phyloP scores from a whole-genome alignment of 768 basidiomycete genomes.

The Mycena chlorophos region DNA sequence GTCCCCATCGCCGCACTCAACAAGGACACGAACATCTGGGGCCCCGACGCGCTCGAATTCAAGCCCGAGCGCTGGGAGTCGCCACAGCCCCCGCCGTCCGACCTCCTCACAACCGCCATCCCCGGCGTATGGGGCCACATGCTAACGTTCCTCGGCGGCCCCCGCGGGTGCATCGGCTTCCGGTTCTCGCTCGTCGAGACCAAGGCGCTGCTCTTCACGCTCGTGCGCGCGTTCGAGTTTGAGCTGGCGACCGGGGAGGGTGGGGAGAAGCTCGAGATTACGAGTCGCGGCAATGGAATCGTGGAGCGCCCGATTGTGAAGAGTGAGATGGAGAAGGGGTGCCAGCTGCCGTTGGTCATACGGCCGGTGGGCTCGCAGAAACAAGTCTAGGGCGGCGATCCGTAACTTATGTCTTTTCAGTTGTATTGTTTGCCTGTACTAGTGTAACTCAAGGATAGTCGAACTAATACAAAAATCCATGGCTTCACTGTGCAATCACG shows the following conservation, averaged over 20 bases:
- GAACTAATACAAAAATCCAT: too few species aligned
- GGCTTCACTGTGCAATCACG: too few species aligned
- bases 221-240: constrained; percentile 16
- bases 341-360: constrained; percentile 10
- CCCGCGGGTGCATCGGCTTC: constrained; percentile 43
- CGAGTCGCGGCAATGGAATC: background rate
- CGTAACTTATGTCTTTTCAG: background rate
- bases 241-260: constrained; percentile 8
- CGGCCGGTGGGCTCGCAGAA: background rate
- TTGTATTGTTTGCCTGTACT: background rate
- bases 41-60: constrained; percentile 35
- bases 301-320: constrained; percentile 9
- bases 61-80: constrained; percentile 49
- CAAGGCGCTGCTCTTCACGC: constrained; percentile 12
- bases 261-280: too few species aligned
- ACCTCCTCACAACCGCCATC: constrained; percentile 28
- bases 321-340: constrained; percentile 7
- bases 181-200: constrained; percentile 11
- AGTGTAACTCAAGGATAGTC: too few species aligned
- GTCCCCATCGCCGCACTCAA: constrained; percentile 32
- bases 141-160: constrained; percentile 45
- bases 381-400: background rate
- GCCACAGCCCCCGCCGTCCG: constrained; percentile 26
- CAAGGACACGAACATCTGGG: constrained; percentile 41
- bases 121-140: constrained; percentile 44